Evolutionary conservation across 345 rosid species (phyloP).

Genomic region (Corchorus capsularis): DNA sequence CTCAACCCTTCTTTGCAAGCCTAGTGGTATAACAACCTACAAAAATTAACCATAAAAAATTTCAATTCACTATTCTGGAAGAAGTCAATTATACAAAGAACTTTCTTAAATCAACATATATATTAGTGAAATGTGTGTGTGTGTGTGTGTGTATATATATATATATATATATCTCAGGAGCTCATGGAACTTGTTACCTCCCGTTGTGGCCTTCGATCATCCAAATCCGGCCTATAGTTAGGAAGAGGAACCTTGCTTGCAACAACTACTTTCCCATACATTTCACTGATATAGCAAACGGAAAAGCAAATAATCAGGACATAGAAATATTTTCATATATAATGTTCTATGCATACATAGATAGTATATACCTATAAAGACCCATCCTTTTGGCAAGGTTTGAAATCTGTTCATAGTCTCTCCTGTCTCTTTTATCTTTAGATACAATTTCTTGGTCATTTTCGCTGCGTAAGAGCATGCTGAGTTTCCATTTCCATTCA

Average conservation of each 20-base stretch:
- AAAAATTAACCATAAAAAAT: slow-evolving; percentile 18
- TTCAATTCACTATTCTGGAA: slow-evolving; percentile 2
- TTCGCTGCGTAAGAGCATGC: slow-evolving; percentile 67
- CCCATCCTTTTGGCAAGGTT: slow-evolving; percentile 93
- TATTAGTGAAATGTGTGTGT: too few species aligned
- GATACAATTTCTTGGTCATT: slow-evolving; percentile 86
- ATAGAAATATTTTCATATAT: background rate
- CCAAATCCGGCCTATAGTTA: slow-evolving; percentile 95
- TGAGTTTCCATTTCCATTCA: slow-evolving; percentile 99
- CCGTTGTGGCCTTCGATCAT: slow-evolving; percentile 97
- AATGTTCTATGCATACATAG: slow-evolving; percentile 1
- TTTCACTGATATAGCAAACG: slow-evolving; percentile 47
- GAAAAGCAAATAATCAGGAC: background rate
- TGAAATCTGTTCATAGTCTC: slow-evolving; percentile 93
- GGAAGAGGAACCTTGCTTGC: slow-evolving; percentile 97
- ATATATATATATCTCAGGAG: too few species aligned
- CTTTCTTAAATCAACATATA: background rate
- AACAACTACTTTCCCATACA: slow-evolving; percentile 95
- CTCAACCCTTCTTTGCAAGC: slow-evolving; percentile 95
- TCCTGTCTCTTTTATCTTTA: slow-evolving; percentile 87
- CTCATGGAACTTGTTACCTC: slow-evolving; percentile 58
- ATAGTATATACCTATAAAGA: slow-evolving; percentile 63
- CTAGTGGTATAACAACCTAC: slow-evolving; percentile 84
- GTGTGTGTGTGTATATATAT: too few species aligned
- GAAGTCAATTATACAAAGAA: slow-evolving; percentile 9